Base-by-base conservation (phyloP, 345 rosid genomes). In the Passiflora organensis region DNA sequence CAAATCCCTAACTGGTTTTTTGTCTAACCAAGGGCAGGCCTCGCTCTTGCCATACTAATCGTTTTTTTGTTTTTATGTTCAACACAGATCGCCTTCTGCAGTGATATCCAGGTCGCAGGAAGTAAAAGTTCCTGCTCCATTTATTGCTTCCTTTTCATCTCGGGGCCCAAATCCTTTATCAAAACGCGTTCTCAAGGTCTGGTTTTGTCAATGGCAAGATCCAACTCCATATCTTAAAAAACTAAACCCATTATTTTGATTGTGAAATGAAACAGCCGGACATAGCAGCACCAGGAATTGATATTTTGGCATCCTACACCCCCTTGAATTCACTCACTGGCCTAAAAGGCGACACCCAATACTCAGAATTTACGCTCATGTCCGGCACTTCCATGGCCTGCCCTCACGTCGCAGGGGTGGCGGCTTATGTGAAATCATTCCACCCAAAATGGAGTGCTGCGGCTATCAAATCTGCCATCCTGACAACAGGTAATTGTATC, bases 371-470 rank as follows among this genome's bases (percentile, higher is more conserved):
- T 64, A 74, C 85, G 11, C 62, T 91, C 25, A 79, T 83, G 79
- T 91, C 97, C 0, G 97, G 97, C 0, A 91, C 97, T 55, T 87
- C 97, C 60, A 91, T 91, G 97, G 79, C 97, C 0, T 79, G 90
- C 49, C 97, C 96, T 22, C 97, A 91, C 53, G 89, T 66, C 60
- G 90, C 96, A 3, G 97, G 96, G 1, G 81, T 70, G 1, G 96
- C 88, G 13, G 96, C 97, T 55, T 91, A 91, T 13, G 71, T 91
- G 36, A 91, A 87, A 74, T 91, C 98, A 25, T 91, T 91, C 63
- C 96, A 91, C 57, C 90, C 93, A 0, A 78, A 64, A 28, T 87
- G 98, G 98, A 51, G 79, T 0, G 75, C 91, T 0, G 88, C 97
- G 1, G 90, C 96, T 0, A 85, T 90, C 68, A 90, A 80, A 76